phyloP scores from a whole-genome alignment of 495 filamentous ascomycete species.

The Lentithecium fluviatile region DNA sequence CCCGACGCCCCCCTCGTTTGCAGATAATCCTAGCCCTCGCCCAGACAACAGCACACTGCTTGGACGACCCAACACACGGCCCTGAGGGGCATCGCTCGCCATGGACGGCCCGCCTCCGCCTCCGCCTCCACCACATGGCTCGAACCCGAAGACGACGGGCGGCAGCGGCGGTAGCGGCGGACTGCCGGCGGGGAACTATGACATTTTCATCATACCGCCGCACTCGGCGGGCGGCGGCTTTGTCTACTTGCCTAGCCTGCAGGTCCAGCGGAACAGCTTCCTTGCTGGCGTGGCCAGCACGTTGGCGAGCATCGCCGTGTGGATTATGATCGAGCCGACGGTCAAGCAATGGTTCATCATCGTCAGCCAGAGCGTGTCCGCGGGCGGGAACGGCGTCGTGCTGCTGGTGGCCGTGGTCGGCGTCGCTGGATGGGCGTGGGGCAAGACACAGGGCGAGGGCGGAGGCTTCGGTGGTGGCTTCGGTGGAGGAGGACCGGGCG shows the following conservation, averaged over 20 bases:
- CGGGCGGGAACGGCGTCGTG: constrained; percentile 58
- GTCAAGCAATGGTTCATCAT: constrained; percentile 65
- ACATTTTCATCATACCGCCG: constrained; percentile 96
- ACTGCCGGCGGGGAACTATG: constrained; percentile 81
- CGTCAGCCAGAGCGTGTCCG: constrained; percentile 56
- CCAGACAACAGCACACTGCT: neutral
- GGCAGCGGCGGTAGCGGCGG: constrained; percentile 55
- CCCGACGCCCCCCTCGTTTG: neutral
- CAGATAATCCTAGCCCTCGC: neutral
- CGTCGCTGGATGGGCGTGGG: constrained; percentile 71
- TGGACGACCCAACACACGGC: neutral
- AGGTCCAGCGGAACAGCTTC: constrained; percentile 86
- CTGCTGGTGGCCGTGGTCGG: constrained; percentile 66
- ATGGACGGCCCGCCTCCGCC: constrained; percentile 43
- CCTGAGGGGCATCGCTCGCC: constrained; percentile 21
- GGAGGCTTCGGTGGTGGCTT: constrained; percentile 9
- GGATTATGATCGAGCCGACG: constrained; percentile 66
- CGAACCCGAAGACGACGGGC: constrained; percentile 36
- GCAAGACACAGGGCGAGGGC: constrained; percentile 56
- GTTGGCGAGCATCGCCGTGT: constrained; percentile 63
- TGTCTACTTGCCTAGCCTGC: constrained; percentile 86
- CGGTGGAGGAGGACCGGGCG: constrained; percentile 17
- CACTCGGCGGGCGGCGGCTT: constrained; percentile 89
- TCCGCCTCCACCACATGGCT: constrained; percentile 44
- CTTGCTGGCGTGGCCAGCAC: constrained; percentile 77